Conservation (phyloP, 2,329 filamentous ascomycete species). For the Fusarium poae region DNA sequence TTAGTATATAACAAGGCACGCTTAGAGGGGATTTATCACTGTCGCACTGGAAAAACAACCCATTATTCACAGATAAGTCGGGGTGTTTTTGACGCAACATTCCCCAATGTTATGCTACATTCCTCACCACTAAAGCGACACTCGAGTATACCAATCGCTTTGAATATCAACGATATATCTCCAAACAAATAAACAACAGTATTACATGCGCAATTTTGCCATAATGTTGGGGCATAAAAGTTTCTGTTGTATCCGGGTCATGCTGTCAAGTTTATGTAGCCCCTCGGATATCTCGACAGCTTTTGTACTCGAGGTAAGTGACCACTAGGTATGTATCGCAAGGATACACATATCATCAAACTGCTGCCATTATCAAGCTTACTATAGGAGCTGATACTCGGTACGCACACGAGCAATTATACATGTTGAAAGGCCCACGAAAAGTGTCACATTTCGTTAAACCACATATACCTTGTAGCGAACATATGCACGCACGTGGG, state of each 20-base stretch:
- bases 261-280: background rate
- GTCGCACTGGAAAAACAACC: background rate
- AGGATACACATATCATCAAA: background rate
- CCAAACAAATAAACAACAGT: background rate
- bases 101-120: background rate
- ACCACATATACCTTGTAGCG: background rate
- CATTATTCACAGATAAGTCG: background rate
- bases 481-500: background rate
- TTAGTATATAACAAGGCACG: background rate
- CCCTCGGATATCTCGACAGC: background rate
- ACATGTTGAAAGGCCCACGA: background rate
- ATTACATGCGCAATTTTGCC: too few relatives aligned
- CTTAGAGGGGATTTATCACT: background rate
- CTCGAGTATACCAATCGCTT: background rate
- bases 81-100: too few relatives aligned
- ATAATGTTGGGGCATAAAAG: too few relatives aligned
- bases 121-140: background rate
- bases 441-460: constrained; percentile 7
- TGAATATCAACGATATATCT: too few relatives aligned
- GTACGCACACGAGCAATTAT: background rate
- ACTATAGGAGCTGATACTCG: background rate
- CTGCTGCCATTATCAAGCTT: background rate
- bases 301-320: background rate
- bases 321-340: background rate
- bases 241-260: background rate